phyloP scores from a whole-genome alignment of 2,329 filamentous ascomycete species.

The Scopulariopsis brevicaulis region DNA sequence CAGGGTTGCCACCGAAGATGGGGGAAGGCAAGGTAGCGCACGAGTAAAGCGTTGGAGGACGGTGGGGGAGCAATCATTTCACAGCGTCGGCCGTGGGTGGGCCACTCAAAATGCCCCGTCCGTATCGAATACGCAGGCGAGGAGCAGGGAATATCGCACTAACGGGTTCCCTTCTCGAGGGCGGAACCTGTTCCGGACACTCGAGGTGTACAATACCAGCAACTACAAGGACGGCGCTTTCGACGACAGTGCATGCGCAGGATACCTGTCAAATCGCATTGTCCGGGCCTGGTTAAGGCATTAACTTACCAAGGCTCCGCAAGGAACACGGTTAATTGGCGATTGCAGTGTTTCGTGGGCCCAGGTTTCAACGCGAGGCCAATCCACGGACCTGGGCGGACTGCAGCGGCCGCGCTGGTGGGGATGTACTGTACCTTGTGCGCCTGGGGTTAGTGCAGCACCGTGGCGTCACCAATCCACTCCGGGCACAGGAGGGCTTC shows the following conservation, averaged over 20 bases:
- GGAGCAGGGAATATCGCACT: background rate
- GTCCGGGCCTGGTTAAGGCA: too few relatives aligned
- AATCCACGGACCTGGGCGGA: background rate
- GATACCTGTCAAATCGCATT: too few relatives aligned
- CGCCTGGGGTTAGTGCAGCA: background rate
- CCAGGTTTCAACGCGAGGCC: background rate
- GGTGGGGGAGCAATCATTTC: background rate
- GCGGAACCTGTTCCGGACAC: too few relatives aligned
- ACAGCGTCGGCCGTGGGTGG: background rate
- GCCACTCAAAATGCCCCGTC: background rate
- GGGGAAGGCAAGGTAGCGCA: background rate
- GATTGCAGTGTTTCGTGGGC: background rate
- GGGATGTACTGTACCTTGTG: background rate
- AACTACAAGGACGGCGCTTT: too few relatives aligned
- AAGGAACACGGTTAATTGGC: background rate
- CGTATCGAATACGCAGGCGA: background rate
- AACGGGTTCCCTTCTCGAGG: background rate
- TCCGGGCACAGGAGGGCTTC: background rate
- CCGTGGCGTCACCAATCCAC: background rate
- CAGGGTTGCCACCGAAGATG: background rate
- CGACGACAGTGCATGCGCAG: too few relatives aligned
- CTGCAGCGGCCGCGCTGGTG: background rate
- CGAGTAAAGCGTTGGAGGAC: background rate
- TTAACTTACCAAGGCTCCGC: too few relatives aligned
- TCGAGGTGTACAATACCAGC: too few relatives aligned